Percentiles rank a stretch among this genome's conserved stretches.
Evolutionary conservation across 768 basidiomycete genomes (phyloP).

Genomic region (Calocybe cyanea): DNA sequence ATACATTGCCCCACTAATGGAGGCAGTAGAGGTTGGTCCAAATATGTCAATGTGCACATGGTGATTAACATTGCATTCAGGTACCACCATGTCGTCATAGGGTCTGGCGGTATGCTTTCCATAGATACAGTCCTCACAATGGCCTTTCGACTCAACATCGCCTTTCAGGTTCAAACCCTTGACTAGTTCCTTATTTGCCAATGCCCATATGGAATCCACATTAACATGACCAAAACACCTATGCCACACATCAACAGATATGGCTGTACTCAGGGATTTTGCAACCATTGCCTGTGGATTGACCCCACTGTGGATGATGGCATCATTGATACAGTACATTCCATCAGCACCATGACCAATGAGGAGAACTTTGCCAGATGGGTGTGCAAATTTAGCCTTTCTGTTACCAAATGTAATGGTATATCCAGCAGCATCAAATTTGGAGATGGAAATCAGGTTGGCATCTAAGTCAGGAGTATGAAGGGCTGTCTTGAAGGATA

Average conservation of each 20-base stretch:
- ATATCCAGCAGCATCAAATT: not conserved
- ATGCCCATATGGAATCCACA: too few species aligned
- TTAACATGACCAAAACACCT: too few species aligned
- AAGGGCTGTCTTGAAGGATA: not conserved
- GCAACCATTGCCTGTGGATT: conserved; percentile 7
- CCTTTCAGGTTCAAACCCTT: too few species aligned
- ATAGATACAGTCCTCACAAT: too few species aligned
- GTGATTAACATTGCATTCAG: too few species aligned
- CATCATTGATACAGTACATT: not conserved
- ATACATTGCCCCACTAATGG: not conserved
- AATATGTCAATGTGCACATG: not conserved
- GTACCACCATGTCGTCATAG: too few species aligned
- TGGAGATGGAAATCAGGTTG: not conserved
- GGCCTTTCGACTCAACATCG: too few species aligned
- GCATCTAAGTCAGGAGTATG: not conserved
- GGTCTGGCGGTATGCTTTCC: too few species aligned
- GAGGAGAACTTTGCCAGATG: not conserved
- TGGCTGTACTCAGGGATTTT: conserved; percentile 13
- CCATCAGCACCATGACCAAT: not conserved
- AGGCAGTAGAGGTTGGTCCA: not conserved
- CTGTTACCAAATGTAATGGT: not conserved
- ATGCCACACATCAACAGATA: too few species aligned
- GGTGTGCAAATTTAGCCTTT: not conserved
- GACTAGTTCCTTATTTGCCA: too few species aligned
- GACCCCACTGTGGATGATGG: not conserved